phyloP scores from a whole-genome alignment of 2,329 filamentous ascomycete genomes.

The Macrophomina tecta region DNA sequence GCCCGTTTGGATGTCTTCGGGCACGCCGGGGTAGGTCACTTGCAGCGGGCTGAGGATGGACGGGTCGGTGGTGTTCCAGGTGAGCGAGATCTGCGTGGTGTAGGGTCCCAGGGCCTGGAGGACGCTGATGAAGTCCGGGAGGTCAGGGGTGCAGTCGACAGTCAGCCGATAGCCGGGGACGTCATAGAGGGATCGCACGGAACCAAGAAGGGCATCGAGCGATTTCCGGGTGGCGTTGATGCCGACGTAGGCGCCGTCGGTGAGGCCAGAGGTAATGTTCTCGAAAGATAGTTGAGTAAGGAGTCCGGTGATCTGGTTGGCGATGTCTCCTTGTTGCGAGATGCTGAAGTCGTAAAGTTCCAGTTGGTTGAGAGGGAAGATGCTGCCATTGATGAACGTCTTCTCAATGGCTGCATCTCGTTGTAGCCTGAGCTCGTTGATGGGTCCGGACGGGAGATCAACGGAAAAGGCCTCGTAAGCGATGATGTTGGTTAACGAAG shows the following conservation, averaged over 20 bases:
- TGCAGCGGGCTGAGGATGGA: background rate
- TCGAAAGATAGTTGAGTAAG: background rate
- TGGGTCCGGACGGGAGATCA: background rate
- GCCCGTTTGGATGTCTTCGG: background rate
- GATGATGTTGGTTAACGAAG: conserved; percentile 29
- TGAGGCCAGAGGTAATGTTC: background rate
- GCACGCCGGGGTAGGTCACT: background rate
- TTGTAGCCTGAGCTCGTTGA: background rate
- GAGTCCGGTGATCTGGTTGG: background rate
- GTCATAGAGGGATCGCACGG: background rate
- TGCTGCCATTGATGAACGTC: background rate
- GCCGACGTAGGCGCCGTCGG: background rate
- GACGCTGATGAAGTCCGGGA: background rate
- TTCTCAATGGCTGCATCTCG: background rate
- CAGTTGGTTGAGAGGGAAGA: background rate
- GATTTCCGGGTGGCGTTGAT: background rate
- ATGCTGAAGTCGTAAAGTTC: background rate
- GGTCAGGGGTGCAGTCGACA: background rate
- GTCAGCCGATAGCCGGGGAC: background rate
- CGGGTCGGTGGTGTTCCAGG: background rate
- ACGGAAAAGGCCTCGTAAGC: conserved; percentile 29
- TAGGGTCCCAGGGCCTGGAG: background rate
- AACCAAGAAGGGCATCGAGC: background rate
- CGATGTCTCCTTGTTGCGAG: background rate
- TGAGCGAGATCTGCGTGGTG: background rate